Evolutionary conservation across 495 filamentous ascomycete species (phyloP).

Genomic region (Chaetomium fimeti): DNA sequence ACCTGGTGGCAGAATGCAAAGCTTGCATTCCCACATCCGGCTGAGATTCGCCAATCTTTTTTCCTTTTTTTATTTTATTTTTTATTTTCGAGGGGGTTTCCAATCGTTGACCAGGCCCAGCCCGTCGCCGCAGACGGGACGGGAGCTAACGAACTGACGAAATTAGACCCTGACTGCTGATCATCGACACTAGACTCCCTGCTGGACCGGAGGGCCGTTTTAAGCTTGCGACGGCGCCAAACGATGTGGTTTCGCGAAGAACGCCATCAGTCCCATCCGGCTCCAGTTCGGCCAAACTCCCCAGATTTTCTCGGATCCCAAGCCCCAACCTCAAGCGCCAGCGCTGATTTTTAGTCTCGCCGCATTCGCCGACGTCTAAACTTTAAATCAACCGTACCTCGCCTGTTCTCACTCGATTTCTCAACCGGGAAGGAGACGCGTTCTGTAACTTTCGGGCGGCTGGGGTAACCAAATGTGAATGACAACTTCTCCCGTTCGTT

Average conservation of each 20-base stretch:
- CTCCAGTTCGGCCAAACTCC: slow-evolving; percentile 23
- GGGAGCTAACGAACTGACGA: neutral
- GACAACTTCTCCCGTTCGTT: neutral
- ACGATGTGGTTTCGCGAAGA: slow-evolving; percentile 22
- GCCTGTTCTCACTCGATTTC: neutral
- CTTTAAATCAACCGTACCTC: slow-evolving; percentile 29
- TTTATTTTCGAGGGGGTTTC: too few relatives aligned
- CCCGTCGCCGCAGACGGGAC: neutral
- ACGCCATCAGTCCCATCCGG: slow-evolving; percentile 21
- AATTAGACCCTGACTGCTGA: slow-evolving; percentile 10
- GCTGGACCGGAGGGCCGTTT: slow-evolving; percentile 10
- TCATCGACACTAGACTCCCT: neutral
- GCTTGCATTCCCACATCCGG: neutral
- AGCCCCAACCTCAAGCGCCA: slow-evolving; percentile 29
- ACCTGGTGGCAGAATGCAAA: neutral
- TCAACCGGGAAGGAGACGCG: neutral
- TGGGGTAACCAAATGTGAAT: neutral
- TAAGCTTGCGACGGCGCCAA: slow-evolving; percentile 24
- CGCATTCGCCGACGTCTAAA: slow-evolving; percentile 26
- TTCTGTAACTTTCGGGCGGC: neutral
- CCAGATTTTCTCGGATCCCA: slow-evolving; percentile 25
- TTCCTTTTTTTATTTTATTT: too few relatives aligned
- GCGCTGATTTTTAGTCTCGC: slow-evolving; percentile 29
- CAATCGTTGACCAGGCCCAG: neutral
- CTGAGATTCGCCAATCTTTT: neutral